Base-by-base conservation (phyloP, 2,329 filamentous ascomycete genomes). In the Aspergillus hortae region DNA sequence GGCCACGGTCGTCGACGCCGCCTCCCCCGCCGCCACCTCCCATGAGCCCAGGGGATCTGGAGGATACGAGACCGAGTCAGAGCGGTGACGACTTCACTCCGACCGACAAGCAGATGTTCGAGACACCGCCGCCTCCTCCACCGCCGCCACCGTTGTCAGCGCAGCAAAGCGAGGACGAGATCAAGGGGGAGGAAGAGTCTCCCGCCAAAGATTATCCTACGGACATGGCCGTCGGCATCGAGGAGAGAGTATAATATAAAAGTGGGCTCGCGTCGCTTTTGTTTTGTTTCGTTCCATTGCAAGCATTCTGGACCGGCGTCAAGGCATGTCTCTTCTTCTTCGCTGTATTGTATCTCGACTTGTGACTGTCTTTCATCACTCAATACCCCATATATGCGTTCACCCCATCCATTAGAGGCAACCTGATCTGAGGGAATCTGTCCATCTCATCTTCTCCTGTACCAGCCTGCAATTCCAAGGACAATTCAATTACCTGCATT, bases 1-100 rank as follows among this genome's bases (percentile, higher is more conserved):
- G 77, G n/a, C 81, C 80, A 19, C 80, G 76, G 35, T 67, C 78
- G 25, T 67, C 64, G 23, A 71, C 69, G 19, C 69, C 70, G 6
- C 64, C 67, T 6, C 69, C 68, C 5, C 65, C 63, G 6, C 58
- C 58, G 17, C 54, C 49, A 6, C 64, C 58, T 19, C 61, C 60
- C 4, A 58, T 59, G n/a, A 63, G 59, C 42, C 55, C 53, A 6
- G 54, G 49, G n/a, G 49, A 51, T 35, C 38, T 44, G 19, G 56
- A 53, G 10, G 55, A 53, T 11, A 56, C 55, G n/a, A 55, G 52
- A 25, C 58, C 59, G 44, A 49, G 55, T 43, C 49, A 53, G 23
- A 61, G 58, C 30, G 60, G 57, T 43, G 61, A 59, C 35, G 55
- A 52, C 25, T 52, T 52, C 27, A 49, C 58, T 15, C 56, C 59